These are phyloP conservation scores for Vicia villosa DNA, from an alignment of 306 rosid species.

Conservation along the genomic window DNA sequence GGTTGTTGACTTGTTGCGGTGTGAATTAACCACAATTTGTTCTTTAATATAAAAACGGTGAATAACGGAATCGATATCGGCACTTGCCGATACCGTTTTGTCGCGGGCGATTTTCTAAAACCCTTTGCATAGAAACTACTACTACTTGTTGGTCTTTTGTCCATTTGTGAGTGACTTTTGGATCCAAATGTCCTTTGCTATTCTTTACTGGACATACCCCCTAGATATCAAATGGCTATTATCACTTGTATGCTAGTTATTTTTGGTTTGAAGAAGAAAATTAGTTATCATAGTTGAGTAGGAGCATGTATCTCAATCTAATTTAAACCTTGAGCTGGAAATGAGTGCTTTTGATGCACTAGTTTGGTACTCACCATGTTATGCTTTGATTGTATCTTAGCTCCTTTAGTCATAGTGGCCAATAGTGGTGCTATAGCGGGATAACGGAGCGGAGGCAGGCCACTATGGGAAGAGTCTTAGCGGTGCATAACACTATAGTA, in stretches of 20 bases:
- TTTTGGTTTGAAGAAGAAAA: neutral
- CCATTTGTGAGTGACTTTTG: conserved; percentile 29
- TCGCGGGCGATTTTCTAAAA: too few species aligned
- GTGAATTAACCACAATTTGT: too few species aligned
- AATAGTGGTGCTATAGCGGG: too few species aligned
- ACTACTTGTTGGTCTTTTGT: conserved; percentile 1
- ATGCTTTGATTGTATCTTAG: neutral
- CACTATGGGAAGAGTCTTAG: too few species aligned
- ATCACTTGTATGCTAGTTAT: neutral
- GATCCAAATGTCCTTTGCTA: conserved; percentile 9
- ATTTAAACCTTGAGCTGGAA: neutral
- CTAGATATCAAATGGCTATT: neutral
- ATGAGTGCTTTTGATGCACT: neutral
- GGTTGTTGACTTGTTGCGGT: too few species aligned
- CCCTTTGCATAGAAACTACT: too few species aligned
- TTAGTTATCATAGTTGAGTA: neutral
- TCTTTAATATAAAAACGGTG: too few species aligned
- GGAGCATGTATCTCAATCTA: neutral
- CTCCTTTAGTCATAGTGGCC: neutral
- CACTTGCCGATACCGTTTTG: too few species aligned
- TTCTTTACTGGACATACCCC: neutral
- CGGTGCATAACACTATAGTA: too few species aligned
- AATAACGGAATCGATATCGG: too few species aligned
- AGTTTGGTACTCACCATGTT: neutral
- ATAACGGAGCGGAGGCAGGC: too few species aligned